Evolutionary conservation across 2,329 filamentous ascomycete species (phyloP).

Genomic region (Hirsutella minnesotensis): DNA sequence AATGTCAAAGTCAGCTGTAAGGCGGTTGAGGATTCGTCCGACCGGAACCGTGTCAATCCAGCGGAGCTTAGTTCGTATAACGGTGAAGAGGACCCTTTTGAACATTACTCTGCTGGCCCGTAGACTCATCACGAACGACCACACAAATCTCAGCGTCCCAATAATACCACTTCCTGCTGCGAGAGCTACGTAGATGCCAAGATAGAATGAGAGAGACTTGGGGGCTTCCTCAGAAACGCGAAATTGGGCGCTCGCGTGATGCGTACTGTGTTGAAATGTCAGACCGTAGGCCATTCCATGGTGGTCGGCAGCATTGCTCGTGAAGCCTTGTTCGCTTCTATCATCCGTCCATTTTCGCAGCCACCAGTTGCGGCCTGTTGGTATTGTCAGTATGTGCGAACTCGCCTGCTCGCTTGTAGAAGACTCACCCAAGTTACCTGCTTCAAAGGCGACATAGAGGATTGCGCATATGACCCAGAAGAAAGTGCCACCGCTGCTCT

Average conservation of each 20-base stretch:
- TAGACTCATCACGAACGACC: slow-evolving; percentile 53
- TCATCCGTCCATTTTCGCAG: slow-evolving; percentile 47
- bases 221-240: slow-evolving; percentile 17
- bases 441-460: slow-evolving; percentile 43
- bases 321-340: slow-evolving; percentile 1
- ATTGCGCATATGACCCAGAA: slow-evolving; percentile 46
- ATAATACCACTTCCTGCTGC: slow-evolving; percentile 44
- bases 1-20: slow-evolving; percentile 65
- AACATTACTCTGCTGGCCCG: slow-evolving; percentile 60
- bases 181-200: slow-evolving; percentile 54
- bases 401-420: too few species aligned
- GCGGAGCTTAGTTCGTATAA: slow-evolving; percentile 61
- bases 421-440: slow-evolving; percentile 38
- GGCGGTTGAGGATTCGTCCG: slow-evolving; percentile 65
- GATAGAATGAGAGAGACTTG: slow-evolving; percentile 45
- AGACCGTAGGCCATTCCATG: slow-evolving; percentile 32
- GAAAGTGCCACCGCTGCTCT: slow-evolving; percentile 48
- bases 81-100: slow-evolving; percentile 49
- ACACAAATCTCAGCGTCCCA: slow-evolving; percentile 50
- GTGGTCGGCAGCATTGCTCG: slow-evolving; percentile 9
- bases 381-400: too few species aligned
- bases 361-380: slow-evolving; percentile 51
- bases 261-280: slow-evolving; percentile 31
- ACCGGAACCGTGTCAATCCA: slow-evolving; percentile 74
- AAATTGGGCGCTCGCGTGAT: slow-evolving; percentile 25